Conservation (phyloP, 345 rosid genomes). For the Bruguiera parviflora region DNA sequence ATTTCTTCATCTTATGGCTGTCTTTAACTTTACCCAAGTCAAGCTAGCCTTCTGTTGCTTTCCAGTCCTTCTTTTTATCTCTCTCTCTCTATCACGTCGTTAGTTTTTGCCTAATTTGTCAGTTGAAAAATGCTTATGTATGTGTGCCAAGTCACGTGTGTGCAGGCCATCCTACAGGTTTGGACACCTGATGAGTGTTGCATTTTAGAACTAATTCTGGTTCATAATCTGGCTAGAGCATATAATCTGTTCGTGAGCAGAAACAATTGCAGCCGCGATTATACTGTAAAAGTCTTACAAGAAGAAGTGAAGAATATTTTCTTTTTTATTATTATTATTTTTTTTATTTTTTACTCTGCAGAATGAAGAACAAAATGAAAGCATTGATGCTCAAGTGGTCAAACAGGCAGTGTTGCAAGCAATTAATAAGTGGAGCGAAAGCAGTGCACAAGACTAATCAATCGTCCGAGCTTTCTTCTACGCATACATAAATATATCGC, state of each 20-base stretch:
- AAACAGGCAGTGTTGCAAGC: constrained; percentile 68
- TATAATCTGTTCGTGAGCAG: too few species aligned
- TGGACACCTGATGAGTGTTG: background rate
- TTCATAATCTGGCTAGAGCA: too few species aligned
- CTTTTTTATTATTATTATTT: too few species aligned
- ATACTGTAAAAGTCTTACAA: too few species aligned
- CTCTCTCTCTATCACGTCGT: background rate
- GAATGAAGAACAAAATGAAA: constrained; percentile 59
- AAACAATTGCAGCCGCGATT: too few species aligned
- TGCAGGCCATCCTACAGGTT: background rate
- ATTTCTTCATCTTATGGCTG: too few species aligned
- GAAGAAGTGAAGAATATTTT: too few species aligned
- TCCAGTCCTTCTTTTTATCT: too few species aligned
- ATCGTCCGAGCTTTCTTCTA: background rate
- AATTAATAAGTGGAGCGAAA: constrained; percentile 55
- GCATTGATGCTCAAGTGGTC: constrained; percentile 62
- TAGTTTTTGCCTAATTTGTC: background rate
- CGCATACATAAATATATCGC: background rate
- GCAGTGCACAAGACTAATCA: constrained; percentile 5
- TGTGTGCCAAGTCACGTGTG: background rate
- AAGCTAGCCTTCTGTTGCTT: too few species aligned
- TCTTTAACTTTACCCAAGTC: too few species aligned
- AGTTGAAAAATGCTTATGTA: background rate
- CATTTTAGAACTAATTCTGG: too few species aligned
- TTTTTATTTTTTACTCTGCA: constrained; percentile 23